These are phyloP conservation scores for Aspergillus kassunensis DNA, from an alignment of 495 filamentous ascomycete species.

Conservation along the genomic window DNA sequence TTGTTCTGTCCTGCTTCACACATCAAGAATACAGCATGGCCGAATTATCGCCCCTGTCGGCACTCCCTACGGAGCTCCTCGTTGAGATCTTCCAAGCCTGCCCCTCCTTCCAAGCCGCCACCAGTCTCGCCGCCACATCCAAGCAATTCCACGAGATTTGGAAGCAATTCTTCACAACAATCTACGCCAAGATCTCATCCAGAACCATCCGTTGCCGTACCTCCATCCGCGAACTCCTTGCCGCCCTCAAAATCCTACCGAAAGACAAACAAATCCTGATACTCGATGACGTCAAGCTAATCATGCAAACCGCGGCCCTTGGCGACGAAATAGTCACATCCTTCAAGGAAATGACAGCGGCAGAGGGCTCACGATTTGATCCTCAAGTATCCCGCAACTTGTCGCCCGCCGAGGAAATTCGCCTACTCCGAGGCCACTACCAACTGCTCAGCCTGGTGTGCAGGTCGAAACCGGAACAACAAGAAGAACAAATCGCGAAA, in stretches of 20 bases:
- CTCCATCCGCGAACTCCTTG: neutral
- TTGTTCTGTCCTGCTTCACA: neutral
- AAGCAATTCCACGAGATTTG: conserved; percentile 3
- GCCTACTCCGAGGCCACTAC: conserved; percentile 3
- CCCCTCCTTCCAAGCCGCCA: neutral
- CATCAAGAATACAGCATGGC: neutral
- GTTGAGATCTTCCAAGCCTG: neutral
- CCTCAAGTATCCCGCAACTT: neutral
- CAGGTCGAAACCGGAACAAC: neutral
- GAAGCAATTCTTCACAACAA: neutral
- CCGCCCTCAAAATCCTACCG: neutral
- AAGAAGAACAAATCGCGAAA: neutral
- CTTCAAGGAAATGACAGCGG: neutral
- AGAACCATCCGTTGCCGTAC: neutral
- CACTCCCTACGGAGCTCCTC: conserved; percentile 5
- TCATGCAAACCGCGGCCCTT: neutral
- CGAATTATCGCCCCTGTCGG: neutral
- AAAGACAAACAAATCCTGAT: neutral
- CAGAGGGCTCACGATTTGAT: neutral
- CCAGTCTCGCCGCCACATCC: neutral
- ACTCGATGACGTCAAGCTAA: neutral
- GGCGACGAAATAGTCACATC: neutral
- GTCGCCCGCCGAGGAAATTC: neutral
- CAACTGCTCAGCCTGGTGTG: conserved; percentile 1
- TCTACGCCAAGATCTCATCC: neutral